A percentile compares a stretch with the other conserved stretches of the same genome.
Conservation (phyloP, 352 stramenopile species). For the Lagenidium sp. region DNA sequence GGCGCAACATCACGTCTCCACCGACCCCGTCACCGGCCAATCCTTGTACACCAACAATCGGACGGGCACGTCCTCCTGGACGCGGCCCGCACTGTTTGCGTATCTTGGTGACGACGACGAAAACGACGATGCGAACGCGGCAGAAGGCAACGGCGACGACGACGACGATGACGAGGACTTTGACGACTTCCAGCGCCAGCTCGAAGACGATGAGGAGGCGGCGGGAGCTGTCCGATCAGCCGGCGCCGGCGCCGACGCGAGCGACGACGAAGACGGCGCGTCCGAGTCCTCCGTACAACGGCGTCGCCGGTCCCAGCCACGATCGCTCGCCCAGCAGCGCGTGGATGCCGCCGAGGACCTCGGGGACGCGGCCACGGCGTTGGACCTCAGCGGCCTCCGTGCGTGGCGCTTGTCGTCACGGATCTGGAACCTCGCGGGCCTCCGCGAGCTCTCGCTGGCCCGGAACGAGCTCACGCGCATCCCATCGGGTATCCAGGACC, state of each 20-base stretch:
- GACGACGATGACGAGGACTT: conserved; percentile 31
- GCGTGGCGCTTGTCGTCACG: conserved; percentile 46
- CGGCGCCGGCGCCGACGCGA: conserved; percentile 6
- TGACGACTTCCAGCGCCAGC: conserved; percentile 14
- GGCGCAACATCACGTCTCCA: conserved; percentile 24
- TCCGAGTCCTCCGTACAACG: conserved; percentile 3
- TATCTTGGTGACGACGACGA: conserved; percentile 18
- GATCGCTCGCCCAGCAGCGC: conserved; percentile 44
- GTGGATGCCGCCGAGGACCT: conserved; percentile 45
- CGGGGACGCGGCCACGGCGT: conserved; percentile 5
- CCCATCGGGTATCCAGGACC: conserved; percentile 64
- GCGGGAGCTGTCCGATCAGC: conserved; percentile 2
- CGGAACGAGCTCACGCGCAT: conserved; percentile 48
- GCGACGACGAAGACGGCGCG: conserved; percentile 9
- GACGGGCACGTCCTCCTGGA: conserved; percentile 27
- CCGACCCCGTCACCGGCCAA: conserved; percentile 21
- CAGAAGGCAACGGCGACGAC: conserved; percentile 11
- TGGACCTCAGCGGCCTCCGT: conserved; percentile 47
- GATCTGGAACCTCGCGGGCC: conserved; percentile 55
- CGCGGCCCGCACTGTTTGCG: conserved; percentile 24
- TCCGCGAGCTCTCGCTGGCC: conserved; percentile 30
- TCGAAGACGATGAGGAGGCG: conserved; percentile 11
- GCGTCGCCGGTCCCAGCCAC: conserved; percentile 9
- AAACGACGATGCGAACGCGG: conserved; percentile 1
- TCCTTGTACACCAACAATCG: conserved; percentile 38